phyloP scores from a whole-genome alignment of 176 grass and related monocot species.

The Cenchrus americanus region DNA sequence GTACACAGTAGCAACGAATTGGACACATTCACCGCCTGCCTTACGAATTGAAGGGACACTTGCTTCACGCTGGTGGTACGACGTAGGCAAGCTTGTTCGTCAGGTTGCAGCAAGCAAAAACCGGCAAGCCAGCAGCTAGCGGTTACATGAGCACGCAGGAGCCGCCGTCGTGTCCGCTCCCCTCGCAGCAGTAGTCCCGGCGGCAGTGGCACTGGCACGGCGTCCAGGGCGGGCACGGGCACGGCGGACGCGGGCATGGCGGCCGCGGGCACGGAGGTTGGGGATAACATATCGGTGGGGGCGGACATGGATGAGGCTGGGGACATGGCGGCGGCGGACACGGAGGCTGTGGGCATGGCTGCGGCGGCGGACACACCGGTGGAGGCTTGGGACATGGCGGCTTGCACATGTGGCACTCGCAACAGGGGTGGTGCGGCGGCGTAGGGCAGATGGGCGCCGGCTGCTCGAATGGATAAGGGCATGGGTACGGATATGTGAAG shows the following conservation, averaged over 20 bases:
- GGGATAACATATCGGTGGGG: too few relatives aligned
- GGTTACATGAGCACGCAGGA: conserved; percentile 39
- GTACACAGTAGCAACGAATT: too few relatives aligned
- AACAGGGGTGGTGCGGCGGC: neutral
- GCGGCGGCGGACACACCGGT: neutral
- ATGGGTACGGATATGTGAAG: conserved; percentile 20
- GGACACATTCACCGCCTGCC: too few relatives aligned
- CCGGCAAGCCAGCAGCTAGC: neutral
- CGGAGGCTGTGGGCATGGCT: neutral
- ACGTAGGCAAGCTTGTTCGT: neutral
- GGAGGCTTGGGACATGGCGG: neutral
- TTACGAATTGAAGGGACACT: too few relatives aligned
- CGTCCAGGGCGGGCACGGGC: conserved; percentile 28
- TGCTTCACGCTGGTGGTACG: too few relatives aligned
- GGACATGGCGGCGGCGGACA: neutral
- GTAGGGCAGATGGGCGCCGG: neutral
- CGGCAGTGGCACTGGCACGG: conserved; percentile 36
- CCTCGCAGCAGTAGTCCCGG: conserved; percentile 24
- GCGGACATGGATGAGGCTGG: neutral
- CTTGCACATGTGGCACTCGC: neutral
- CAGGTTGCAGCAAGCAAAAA: neutral
- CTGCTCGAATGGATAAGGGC: neutral
- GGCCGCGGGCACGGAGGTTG: neutral
- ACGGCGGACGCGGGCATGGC: neutral
- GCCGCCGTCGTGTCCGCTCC: neutral